Evolutionary conservation across 345 rosid species (phyloP), one percentile per base, ranked within the genome.

Genomic region (Syzygium oleosum): DNA sequence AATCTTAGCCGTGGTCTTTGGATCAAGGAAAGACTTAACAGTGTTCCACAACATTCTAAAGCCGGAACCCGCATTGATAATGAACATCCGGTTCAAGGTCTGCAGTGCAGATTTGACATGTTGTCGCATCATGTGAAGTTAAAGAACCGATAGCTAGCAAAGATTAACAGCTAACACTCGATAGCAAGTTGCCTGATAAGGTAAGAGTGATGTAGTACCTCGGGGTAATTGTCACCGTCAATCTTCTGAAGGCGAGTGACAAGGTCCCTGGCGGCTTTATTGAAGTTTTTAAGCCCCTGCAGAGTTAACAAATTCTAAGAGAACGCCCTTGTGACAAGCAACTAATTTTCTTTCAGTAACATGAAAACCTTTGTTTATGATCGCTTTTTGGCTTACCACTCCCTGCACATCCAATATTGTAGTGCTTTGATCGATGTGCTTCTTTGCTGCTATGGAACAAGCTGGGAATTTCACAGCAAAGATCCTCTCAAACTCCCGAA

Each of bases 11-110:
- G 99, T 95, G 84, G 99, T 98, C 93, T 96, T 98, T 3, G 99
- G 98, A 88, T 98, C 99, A 87, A 98, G 99, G 95, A 98, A 96
- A 80, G 98, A 95, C 91, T 96, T 98, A 23, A 96, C 91, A 56
- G 98, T 93, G 93, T 91, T 98, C 99, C 99, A 98, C 96, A 98
- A 88, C 97, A 98, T 95, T 91, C 99, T 98, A 88, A 98, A 98
- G 92, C 99, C 99, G 53, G 97, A 95, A 49, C 99, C 99, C 53
- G 99, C 99, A 91, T 98, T 96, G 93, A 98, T 95, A 92, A 98
- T 98, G 93, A 98, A 96, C 99, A 98, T 98, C 88, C 97, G 97
- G 86, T 94, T 94, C 95, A 97, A 92, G 89, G 97, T 94, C 99
- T 96, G 95, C 90, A 85, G 59, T 85, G 86, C 85, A 68, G 43